A percentile compares a stretch with the other conserved stretches of the same genome.
These are phyloP conservation scores for Coemansia sp. DNA, from an alignment of 192 early-diverging fungal species.

Conservation along the genomic window DNA sequence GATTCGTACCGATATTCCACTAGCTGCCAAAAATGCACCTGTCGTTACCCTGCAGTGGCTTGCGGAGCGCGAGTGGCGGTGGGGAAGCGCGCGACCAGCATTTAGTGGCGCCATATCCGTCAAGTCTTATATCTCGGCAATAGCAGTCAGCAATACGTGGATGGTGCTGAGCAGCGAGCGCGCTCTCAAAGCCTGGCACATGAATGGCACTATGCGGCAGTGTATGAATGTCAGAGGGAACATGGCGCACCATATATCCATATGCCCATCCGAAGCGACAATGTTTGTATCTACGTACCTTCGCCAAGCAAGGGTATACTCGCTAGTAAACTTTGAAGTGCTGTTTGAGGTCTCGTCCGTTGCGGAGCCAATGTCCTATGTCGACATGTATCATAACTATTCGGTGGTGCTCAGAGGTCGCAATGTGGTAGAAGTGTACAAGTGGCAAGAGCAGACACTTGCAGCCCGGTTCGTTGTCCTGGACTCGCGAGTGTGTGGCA, in stretches of 20 bases:
- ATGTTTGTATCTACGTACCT: constrained; percentile 25
- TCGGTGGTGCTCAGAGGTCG: constrained; percentile 14
- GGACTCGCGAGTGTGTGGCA: constrained; percentile 17
- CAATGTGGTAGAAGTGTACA: constrained; percentile 17
- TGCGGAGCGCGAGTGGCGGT: constrained; percentile 17
- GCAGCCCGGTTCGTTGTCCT: constrained; percentile 9
- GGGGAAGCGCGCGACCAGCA: constrained; percentile 15
- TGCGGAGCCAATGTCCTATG: constrained; percentile 7
- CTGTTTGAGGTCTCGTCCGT: constrained; percentile 10
- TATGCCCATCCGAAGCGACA: constrained; percentile 17
- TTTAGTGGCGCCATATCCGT: constrained; percentile 13
- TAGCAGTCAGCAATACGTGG: constrained; percentile 14
- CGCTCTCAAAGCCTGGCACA: constrained; percentile 6
- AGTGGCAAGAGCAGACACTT: constrained; percentile 12
- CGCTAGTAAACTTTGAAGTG: constrained; percentile 1
- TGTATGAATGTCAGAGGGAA: constrained; percentile 10
- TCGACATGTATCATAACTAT: constrained; percentile 18
- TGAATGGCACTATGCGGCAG: background rate
- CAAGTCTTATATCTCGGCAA: constrained; percentile 7
- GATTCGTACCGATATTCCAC: background rate
- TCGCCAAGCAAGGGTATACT: constrained; percentile 21
- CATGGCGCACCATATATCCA: constrained; percentile 19
- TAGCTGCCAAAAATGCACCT: background rate
- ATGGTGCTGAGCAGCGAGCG: constrained; percentile 20
- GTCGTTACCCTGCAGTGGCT: constrained; percentile 16